Conservation (phyloP, 345 rosid genomes). For the Bruguiera gymnorhiza region DNA sequence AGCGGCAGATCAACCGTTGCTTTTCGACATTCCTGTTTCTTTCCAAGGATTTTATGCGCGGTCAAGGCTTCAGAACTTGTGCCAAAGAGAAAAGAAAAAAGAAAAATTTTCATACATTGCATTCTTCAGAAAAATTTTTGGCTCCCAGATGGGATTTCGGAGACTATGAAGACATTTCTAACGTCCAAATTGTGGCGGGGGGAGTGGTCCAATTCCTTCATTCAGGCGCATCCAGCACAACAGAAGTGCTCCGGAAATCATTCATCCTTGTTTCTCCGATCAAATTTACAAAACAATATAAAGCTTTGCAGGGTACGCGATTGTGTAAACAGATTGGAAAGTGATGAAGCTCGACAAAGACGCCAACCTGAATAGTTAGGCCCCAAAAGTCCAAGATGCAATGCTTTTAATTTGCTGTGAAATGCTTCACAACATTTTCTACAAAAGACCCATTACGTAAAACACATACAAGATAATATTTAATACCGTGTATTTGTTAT, state of each 20-base stretch:
- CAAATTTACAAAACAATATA: not conserved
- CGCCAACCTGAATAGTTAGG: slow-evolving; percentile 71
- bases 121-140: too few relatives aligned
- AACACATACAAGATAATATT: not conserved
- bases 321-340: not conserved
- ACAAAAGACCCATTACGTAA: slow-evolving; percentile 52
- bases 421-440: slow-evolving; percentile 84
- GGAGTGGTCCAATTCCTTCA: slow-evolving; percentile 57
- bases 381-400: slow-evolving; percentile 72
- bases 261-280: slow-evolving; percentile 79
- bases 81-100: too few relatives aligned
- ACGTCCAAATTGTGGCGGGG: slow-evolving; percentile 26
- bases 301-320: not conserved
- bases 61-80: too few relatives aligned
- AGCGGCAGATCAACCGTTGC: too few relatives aligned
- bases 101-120: too few relatives aligned
- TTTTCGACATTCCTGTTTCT: too few relatives aligned
- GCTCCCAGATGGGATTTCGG: too few relatives aligned
- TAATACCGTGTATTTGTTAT: too few relatives aligned
- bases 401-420: slow-evolving; percentile 60
- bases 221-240: slow-evolving; percentile 69
- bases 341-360: not conserved
- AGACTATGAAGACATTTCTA: slow-evolving; percentile 3
- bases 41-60: too few relatives aligned
- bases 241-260: slow-evolving; percentile 80